Evolutionary conservation across 768 basidiomycete genomes (phyloP), one percentile per base, ranked within the genome.

Genomic region (Rubroboletus pulcherrimus): DNA sequence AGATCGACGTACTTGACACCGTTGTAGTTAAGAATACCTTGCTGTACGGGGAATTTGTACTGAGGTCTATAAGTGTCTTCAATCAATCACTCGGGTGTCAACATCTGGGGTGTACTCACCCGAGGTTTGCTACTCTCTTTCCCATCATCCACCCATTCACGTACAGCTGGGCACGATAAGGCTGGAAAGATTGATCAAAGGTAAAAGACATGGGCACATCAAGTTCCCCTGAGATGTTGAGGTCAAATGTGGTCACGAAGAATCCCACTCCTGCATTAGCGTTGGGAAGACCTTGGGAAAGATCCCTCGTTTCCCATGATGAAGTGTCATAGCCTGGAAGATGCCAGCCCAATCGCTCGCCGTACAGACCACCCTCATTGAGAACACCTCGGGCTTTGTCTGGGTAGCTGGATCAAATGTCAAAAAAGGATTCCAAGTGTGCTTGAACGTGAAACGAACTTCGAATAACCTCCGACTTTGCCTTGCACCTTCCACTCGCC

Each of bases 121-220:
- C 86, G 2, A 88, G 78, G 63, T 88, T 86, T 14, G 73, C 83
- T n/a, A 87, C 78, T 19, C 84, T 69, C 72, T 91, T 92, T 9
- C 91, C 91, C 82, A 89, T 89, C 82, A 87, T 86, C 91, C 91
- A 93, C 12, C 91, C 91, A 62, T 93, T 92, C 19, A 93, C 86
- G 55, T 89, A 92, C 40, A 93, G 61, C 42, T 83, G 75, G 4
- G 85, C 84, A 15, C 90, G 80, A 63, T 91, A 92, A 24, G 87
- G 78, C 62, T 87, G 84, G 5, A 77, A 77, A 1, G 77, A 69
- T 45, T 84, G 78, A 46, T 84, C 79, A 65, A 91, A 92, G 1
- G 77, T 81, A 65, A 92, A 89, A 14, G 86, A 87, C 61, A 92
- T 72, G 58, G 81, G 81, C 5, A 82, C 79, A 62, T 93, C 91